A percentile compares a stretch with the other conserved stretches of the same genome.
Evolutionary conservation across 352 stramenopile species (phyloP).

Genomic region (Phytopythium chamaehyphon): DNA sequence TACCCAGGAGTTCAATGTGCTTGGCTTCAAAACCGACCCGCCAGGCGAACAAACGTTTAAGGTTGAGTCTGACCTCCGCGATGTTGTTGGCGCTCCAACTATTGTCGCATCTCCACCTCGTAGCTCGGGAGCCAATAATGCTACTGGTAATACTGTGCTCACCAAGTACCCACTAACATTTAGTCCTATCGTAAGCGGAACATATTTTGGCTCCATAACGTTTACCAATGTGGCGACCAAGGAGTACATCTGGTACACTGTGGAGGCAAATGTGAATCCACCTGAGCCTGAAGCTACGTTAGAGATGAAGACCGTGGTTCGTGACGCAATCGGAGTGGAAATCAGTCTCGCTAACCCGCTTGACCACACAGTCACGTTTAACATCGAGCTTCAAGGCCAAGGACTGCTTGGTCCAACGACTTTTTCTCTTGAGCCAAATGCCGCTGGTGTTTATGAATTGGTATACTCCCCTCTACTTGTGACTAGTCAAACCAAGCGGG

Average conservation of each 20-base stretch:
- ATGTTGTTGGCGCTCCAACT: slow-evolving; percentile 68
- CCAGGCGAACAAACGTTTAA: slow-evolving; percentile 53
- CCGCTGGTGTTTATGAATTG: slow-evolving; percentile 86
- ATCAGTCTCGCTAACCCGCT: slow-evolving; percentile 91
- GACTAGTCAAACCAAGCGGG: slow-evolving; percentile 16
- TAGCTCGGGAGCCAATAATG: not conserved
- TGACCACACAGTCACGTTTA: slow-evolving; percentile 77
- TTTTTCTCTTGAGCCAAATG: slow-evolving; percentile 67
- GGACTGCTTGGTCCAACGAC: slow-evolving; percentile 77
- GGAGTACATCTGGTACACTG: slow-evolving; percentile 93
- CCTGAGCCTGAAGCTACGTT: slow-evolving; percentile 77
- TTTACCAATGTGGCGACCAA: slow-evolving; percentile 83
- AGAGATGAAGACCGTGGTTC: slow-evolving; percentile 78
- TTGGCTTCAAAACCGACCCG: slow-evolving; percentile 44
- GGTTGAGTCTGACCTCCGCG: slow-evolving; percentile 91
- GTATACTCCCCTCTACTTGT: slow-evolving; percentile 88
- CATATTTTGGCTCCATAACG: slow-evolving; percentile 91
- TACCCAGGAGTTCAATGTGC: slow-evolving; percentile 70
- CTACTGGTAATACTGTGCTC: slow-evolving; percentile 5
- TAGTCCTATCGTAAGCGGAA: slow-evolving; percentile 84
- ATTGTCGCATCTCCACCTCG: slow-evolving; percentile 33
- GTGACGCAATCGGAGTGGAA: slow-evolving; percentile 82
- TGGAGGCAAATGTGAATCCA: slow-evolving; percentile 82
- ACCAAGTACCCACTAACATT: slow-evolving; percentile 84
- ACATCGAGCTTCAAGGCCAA: slow-evolving; percentile 79